Evolutionary conservation across 2,329 filamentous ascomycete species (phyloP), one percentile per base, ranked within the genome.

Genomic region (Calonectria leucothoes): DNA sequence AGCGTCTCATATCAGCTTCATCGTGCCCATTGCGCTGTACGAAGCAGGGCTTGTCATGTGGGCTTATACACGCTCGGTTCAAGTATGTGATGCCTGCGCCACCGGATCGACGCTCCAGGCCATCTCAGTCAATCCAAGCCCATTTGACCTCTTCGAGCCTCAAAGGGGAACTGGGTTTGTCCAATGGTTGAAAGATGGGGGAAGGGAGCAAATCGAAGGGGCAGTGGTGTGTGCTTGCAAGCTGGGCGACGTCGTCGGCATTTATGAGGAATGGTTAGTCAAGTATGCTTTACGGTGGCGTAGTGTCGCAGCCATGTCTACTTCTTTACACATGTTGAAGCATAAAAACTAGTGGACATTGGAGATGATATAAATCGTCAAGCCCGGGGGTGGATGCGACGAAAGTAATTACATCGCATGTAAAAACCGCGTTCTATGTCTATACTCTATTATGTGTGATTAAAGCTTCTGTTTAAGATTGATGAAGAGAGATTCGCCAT

Each of bases 111-210:
- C 33, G 0, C 33, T 59, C 6, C 55, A 59, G n/a, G 12, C 55
- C 3, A 20, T 14, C 12, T 0, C 6, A 1, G 11, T 23, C 5
- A n/a, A 20, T 1, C 6, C 23, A 4, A 1, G 8, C 1, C 55
- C 55, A 11, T 59, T 59, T 25, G 55, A 59, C 11, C 55, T 59
- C 12, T 59, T 59, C 20, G 33, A n/a, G 5, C 7, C 55, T 10
- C 55, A 59, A 3, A 59, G 20, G 11, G 55, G 55, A 1, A 2
- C 37, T 11, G 2, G 4, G 1, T 59, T 59, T 37, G n/a, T 14
- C 14, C n/a, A 11, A 3, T 59, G 55, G 55, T 59, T 12, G 6
- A 39, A n/a, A 8, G 2, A 39, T 3, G 31, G 55, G 5, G 55
- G 55, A 15, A 27, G n/a, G 25, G 55, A 27, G 11, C 12, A 17